Conservation (phyloP, 305 asterid genomes). For the Vinca major region DNA sequence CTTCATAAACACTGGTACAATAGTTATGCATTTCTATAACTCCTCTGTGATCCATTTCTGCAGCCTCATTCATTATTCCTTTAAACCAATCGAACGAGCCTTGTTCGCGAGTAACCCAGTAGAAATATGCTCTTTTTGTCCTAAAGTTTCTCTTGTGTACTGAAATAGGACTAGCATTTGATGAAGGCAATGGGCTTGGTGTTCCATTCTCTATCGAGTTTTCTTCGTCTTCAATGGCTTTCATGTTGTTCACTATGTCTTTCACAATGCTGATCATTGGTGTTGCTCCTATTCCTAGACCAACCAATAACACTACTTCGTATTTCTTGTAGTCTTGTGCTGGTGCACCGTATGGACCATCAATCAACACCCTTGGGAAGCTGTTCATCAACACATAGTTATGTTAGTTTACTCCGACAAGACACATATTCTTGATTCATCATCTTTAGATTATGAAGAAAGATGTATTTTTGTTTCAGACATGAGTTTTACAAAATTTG, state of each 20-base stretch:
- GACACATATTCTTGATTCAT: background rate
- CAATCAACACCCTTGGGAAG: conserved; percentile 75
- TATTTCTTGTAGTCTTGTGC: conserved; percentile 89
- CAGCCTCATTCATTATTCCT: conserved; percentile 82
- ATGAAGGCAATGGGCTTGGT: background rate
- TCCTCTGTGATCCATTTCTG: conserved; percentile 61
- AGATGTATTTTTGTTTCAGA: no score
- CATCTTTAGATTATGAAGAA: no score
- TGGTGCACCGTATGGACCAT: conserved; percentile 99
- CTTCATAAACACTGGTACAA: conserved; percentile 83
- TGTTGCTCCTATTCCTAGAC: conserved; percentile 93
- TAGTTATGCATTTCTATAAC: conserved; percentile 91
- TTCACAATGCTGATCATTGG: conserved; percentile 92
- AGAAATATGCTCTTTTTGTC: conserved; percentile 75
- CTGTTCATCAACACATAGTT: conserved; percentile 39
- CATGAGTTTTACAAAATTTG: background rate
- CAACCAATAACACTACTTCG: conserved; percentile 71
- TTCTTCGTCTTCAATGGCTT: conserved; percentile 48
- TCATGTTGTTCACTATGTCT: conserved; percentile 73
- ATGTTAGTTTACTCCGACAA: background rate
- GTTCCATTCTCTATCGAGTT: conserved; percentile 16
- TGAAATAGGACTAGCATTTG: background rate
- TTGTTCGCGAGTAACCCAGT: conserved; percentile 95
- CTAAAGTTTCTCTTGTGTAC: conserved; percentile 28
- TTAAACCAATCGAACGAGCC: conserved; percentile 97